These are phyloP conservation scores for Salpingoeca rosetta DNA, from an alignment of 78 protist genomes.

Conservation along the genomic window DNA sequence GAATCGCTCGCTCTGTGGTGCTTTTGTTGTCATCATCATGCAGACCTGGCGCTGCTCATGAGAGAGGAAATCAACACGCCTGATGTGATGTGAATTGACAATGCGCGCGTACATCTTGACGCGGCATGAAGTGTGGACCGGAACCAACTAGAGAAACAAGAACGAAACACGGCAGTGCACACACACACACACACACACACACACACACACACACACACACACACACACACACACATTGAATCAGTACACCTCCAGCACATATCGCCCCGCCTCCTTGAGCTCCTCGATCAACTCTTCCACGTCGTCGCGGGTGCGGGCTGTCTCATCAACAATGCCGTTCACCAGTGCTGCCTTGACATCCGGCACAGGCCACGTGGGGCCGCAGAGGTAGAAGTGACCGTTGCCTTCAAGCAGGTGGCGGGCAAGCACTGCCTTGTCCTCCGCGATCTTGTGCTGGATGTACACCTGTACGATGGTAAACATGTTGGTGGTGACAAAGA, in stretches of 20 bases:
- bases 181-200: neutral
- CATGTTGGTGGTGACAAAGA: too few relatives aligned
- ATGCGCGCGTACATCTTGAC: too few relatives aligned
- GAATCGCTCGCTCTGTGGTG: too few relatives aligned
- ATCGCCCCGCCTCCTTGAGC: slow-evolving; percentile 39
- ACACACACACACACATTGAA: neutral
- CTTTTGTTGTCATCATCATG: too few relatives aligned
- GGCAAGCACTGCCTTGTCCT: slow-evolving; percentile 20
- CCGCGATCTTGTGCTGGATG: slow-evolving; percentile 53
- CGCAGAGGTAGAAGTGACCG: slow-evolving; percentile 48
- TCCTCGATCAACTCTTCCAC: slow-evolving; percentile 1
- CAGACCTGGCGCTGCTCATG: too few relatives aligned
- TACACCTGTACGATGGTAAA: slow-evolving; percentile 29
- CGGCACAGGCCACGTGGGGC: slow-evolving; percentile 44
- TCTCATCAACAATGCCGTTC: slow-evolving; percentile 12
- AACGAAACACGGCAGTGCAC: neutral
- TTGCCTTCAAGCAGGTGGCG: slow-evolving; percentile 5
- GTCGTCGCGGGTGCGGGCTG: neutral
- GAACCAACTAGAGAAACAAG: too few relatives aligned
- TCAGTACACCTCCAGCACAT: slow-evolving; percentile 43
- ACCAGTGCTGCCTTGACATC: slow-evolving; percentile 34
- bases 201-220: neutral
- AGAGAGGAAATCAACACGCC: too few relatives aligned
- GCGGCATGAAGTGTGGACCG: too few relatives aligned
- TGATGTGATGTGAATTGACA: too few relatives aligned